Evolutionary conservation across 1,284 basidiomycete genomes (phyloP).

Genomic region (Apiotrichum laibachii): DNA sequence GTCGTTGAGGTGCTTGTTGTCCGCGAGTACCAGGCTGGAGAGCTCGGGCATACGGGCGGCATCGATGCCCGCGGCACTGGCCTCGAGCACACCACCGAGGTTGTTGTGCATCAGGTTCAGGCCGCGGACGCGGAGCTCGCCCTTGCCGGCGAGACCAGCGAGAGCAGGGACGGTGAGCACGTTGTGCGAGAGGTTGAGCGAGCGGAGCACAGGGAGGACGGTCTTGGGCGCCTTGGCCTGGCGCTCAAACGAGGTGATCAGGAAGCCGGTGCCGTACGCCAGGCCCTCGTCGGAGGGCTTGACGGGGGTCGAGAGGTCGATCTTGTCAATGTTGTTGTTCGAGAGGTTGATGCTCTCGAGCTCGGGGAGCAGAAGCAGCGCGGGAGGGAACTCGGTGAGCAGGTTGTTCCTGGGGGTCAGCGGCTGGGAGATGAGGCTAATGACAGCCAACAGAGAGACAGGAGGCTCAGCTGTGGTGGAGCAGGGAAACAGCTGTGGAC

Average conservation of each 20-base stretch:
- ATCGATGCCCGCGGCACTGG: slow-evolving; percentile 21
- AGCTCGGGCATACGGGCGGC: slow-evolving; percentile 29
- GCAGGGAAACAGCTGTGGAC: no score
- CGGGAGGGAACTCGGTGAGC: slow-evolving; percentile 36
- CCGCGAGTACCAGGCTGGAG: slow-evolving; percentile 26
- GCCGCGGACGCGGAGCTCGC: slow-evolving; percentile 25
- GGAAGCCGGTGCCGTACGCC: slow-evolving; percentile 45
- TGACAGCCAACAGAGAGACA: no score
- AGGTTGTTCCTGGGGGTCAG: slow-evolving; percentile 36
- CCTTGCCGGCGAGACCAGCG: slow-evolving; percentile 15
- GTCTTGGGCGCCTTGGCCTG: slow-evolving; percentile 23
- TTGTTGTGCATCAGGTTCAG: slow-evolving; percentile 39
- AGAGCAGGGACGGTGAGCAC: slow-evolving; percentile 29
- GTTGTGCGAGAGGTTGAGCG: slow-evolving; percentile 41
- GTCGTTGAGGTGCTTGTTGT: slow-evolving; percentile 30
- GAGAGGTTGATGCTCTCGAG: slow-evolving; percentile 44
- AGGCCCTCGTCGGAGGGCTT: slow-evolving; percentile 44
- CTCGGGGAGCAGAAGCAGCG: slow-evolving; percentile 43
- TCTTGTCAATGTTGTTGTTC: slow-evolving; percentile 35
- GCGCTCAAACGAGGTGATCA: slow-evolving; percentile 42
- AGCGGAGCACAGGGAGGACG: slow-evolving; percentile 34
- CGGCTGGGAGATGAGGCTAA: no score
- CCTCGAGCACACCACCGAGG: slow-evolving; percentile 31
- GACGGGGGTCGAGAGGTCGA: slow-evolving; percentile 39
- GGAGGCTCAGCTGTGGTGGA: no score